Evolutionary conservation across 345 rosid species (phyloP).

Genomic region (Excoecaria agallocha): DNA sequence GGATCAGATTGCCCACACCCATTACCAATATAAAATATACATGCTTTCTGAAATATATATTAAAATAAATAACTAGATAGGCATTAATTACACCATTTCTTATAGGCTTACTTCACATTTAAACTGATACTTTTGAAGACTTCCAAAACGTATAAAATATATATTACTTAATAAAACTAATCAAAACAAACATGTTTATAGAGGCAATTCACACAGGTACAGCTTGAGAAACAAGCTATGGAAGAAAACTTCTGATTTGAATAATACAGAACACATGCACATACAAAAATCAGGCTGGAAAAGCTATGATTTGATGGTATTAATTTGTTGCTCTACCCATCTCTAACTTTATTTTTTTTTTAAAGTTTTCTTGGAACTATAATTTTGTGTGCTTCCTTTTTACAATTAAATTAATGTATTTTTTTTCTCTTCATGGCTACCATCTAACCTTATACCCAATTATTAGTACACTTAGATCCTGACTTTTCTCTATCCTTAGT

Average conservation of each 20-base stretch:
- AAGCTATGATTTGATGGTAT: background rate
- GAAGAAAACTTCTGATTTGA: too few species aligned
- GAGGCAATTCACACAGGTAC: too few species aligned
- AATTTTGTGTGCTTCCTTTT: background rate
- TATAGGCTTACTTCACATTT: background rate
- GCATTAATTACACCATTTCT: background rate
- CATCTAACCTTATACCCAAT: background rate
- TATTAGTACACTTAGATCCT: background rate
- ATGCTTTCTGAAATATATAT: background rate
- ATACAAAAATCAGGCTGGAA: too few species aligned
- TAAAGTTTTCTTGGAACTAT: background rate
- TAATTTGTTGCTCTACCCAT: background rate
- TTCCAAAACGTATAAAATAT: too few species aligned
- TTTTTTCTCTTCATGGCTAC: background rate
- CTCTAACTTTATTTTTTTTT: background rate
- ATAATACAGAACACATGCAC: too few species aligned
- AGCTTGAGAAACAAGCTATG: too few species aligned
- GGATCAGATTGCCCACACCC: conserved; percentile 17
- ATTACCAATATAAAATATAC: background rate
- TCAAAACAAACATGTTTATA: too few species aligned
- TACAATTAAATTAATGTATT: background rate
- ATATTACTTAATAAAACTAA: too few species aligned
- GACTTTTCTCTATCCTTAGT: background rate
- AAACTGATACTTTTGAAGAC: background rate
- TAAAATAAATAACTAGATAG: background rate